Conservation (phyloP, 768 basidiomycete genomes). For the Pleurotus salmoneostramineus region DNA sequence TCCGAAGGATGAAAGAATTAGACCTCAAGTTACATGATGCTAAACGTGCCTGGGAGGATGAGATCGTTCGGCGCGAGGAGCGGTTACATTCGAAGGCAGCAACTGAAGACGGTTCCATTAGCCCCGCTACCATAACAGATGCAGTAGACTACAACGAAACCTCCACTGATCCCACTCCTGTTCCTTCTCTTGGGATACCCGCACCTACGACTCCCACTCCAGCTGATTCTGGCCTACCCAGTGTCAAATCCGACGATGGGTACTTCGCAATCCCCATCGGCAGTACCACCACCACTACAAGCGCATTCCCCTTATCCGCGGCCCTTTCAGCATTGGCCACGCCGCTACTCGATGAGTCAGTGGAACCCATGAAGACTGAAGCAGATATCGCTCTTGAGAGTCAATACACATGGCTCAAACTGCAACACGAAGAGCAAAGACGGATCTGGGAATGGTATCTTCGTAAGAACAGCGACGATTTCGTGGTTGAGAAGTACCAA, state of each 20-base stretch:
- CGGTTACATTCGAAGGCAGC: constrained; percentile 38
- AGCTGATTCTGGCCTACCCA: constrained; percentile 18
- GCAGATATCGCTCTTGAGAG: constrained; percentile 77
- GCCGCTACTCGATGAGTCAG: constrained; percentile 27
- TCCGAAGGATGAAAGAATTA: constrained; percentile 83
- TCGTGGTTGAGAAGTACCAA: constrained; percentile 92
- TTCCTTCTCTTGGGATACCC: constrained; percentile 30
- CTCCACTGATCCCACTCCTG: constrained; percentile 25
- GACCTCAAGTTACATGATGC: constrained; percentile 72
- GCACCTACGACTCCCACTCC: constrained; percentile 30
- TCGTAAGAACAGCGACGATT: constrained; percentile 79
- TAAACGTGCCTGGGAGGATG: constrained; percentile 84
- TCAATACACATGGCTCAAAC: constrained; percentile 62
- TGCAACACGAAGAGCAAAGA: constrained; percentile 82
- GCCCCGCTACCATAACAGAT: constrained; percentile 21
- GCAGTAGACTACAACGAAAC: background rate
- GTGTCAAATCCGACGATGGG: constrained; percentile 26
- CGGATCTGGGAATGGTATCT: constrained; percentile 96
- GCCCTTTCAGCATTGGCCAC: constrained; percentile 22
- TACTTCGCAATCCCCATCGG: constrained; percentile 34
- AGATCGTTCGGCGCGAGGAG: constrained; percentile 76
- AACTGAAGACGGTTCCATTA: constrained; percentile 26
- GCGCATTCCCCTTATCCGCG: constrained; percentile 5
- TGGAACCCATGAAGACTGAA: constrained; percentile 51
- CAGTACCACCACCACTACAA: constrained; percentile 4